Evolutionary conservation across 176 grass and related monocot genomes (phyloP), one percentile per base, ranked within the genome.

Genomic region (Calamus simplicifolius): DNA sequence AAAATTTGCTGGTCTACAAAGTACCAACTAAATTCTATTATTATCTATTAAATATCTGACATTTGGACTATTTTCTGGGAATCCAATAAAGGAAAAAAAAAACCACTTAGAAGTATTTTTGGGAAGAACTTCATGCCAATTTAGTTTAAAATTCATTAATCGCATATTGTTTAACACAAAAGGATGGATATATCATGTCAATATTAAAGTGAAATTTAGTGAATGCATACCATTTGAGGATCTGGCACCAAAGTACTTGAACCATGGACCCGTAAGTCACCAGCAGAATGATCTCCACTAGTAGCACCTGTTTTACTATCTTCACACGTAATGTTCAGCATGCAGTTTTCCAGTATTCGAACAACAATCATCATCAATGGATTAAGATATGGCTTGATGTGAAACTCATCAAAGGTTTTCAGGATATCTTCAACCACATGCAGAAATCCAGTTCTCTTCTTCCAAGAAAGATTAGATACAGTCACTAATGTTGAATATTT

Each of bases 351-450:
- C 57, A 96, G 69, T 71, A 87, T 79, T 35, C 67, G 66, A 69
- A 74, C 87, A 75, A 88, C 72, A 88, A 96, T 80, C 60, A 82
- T 82, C 63, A 96, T 56, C 48, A 96, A 55, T 77, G 54, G 56
- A 79, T 82, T 76, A 68, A 96, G 83, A 77, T 80, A 85, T 52
- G 77, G 75, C 68, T 71, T 79, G 25, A 96, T 77, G 61, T 78
- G 92, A 62, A 66, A 48, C 64, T 85, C 72, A 80, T 87, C 92
- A 82, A 96, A 96, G 49, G 72, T 88, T 67, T 38, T 29, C 59
- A 96, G 70, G 23, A 96, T 79, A 65, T 90, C 83, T 63, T 96
- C 83, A 50, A 96, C 54, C 57, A 96, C 71, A 85, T 90, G 92
- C 57, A 96, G 57, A 68, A 96, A 90, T 51, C 92, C 92, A 73